Base-by-base conservation (phyloP, 768 basidiomycete genomes). In the Sutorius australiensis region DNA sequence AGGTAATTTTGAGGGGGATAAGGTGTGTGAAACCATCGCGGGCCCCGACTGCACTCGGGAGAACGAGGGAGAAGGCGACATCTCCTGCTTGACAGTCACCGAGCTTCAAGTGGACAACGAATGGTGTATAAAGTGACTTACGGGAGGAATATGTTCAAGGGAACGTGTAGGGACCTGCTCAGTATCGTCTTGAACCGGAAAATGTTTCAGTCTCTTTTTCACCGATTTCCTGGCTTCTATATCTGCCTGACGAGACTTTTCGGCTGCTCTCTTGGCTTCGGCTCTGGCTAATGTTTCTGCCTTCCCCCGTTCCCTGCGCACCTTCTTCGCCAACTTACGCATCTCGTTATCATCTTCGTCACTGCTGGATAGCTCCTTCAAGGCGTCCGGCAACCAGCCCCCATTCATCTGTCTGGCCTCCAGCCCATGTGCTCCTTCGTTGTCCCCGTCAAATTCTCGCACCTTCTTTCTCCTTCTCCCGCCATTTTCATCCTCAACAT, bases 281-380 rank as follows among this genome's bases (percentile, higher is more conserved):
- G 58, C 62, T 50, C 54, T 60, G 5, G 54, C 58, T 7, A 42
- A 52, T 10, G 58, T 54, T 24, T 64, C 60, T 10, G 47, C 59
- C 37, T 60, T 69, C 55, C 57, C 67, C 39, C 65, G 55, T 44
- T 66, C 60, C 47, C 60, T 72, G 36, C 66, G 72, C 16, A 65
- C 69, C 53, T 68, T 74, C 47, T 60, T 73, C 10, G 67, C 66
- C 6, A 74, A 56, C 11, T 56, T 66, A 7, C 61, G 61, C 48
- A 73, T 60, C 28, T 71, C 61, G 7, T 68, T 66, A 24, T 70
- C 71, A 11, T 76, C 77, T 11, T 75, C 75, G 14, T 79, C 79
- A n/a, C 72, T 74, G 39, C 70, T 72, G 13, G 74, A 62, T 21
- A 73, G 48, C 24, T 61, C 71, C 42, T 68, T 69, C 40, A 81